phyloP scores from a whole-genome alignment of 345 rosid genomes.

The Pugionium cornutum region DNA sequence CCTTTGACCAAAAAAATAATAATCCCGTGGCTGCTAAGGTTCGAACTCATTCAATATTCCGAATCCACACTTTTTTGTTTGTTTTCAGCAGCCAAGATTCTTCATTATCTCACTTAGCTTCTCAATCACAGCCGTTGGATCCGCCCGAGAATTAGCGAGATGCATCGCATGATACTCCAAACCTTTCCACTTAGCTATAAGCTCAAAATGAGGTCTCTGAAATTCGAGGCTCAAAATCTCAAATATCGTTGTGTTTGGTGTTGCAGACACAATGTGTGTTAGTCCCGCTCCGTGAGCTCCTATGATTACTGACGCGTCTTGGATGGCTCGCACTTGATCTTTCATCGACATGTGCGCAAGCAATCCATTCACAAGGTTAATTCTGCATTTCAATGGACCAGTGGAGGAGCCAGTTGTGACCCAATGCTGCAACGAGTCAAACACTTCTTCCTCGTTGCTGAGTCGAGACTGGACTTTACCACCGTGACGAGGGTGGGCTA shows the following conservation, averaged over 20 bases:
- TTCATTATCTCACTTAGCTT: constrained; percentile 53
- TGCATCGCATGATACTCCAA: constrained; percentile 81
- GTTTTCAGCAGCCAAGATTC: constrained; percentile 59
- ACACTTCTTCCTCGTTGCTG: constrained; percentile 79
- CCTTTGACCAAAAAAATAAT: too few relatives aligned
- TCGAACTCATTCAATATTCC: constrained; percentile 13
- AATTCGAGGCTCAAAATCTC: constrained; percentile 67
- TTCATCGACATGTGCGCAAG: constrained; percentile 92
- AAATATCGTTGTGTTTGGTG: constrained; percentile 76
- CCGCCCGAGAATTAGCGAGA: constrained; percentile 61
- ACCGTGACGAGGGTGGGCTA: constrained; percentile 87
- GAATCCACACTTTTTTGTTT: neutral
- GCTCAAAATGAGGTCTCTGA: constrained; percentile 76
- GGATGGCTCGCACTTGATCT: constrained; percentile 80
- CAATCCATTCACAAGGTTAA: constrained; percentile 80
- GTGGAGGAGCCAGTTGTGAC: constrained; percentile 45
- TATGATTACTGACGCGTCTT: constrained; percentile 89
- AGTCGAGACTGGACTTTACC: constrained; percentile 88
- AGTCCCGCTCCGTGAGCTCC: constrained; percentile 99
- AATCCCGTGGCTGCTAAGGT: neutral
- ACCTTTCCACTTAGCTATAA: constrained; percentile 93
- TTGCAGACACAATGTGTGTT: constrained; percentile 84
- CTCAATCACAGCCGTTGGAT: constrained; percentile 54
- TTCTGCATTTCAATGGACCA: constrained; percentile 52
- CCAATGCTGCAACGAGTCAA: constrained; percentile 66